Evolutionary conservation across 805 yeast genomes (phyloP), one percentile per base, ranked within the genome.

Genomic region (Candida palmyrensis): DNA sequence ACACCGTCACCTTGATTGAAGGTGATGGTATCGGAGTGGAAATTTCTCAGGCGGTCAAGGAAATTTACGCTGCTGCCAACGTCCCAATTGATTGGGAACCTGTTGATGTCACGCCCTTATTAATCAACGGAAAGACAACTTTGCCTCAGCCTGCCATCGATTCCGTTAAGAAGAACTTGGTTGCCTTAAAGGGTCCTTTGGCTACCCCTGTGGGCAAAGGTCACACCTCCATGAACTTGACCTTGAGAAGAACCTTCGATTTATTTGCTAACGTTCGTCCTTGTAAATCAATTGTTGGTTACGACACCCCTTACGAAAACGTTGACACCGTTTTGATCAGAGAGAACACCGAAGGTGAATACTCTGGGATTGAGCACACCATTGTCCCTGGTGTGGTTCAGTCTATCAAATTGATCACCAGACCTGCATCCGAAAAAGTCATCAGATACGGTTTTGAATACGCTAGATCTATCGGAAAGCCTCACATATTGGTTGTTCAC

Each of bases 311-410:
- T 31, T 84, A 83, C 67, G 71, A 75, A 40, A 75, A 84, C 60
- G 97, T 92, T 44, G 94, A 92, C 68, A 82, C 96, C 44, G 96
- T 90, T 23, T 73, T 92, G 53, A 89, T 92, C 63, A 88, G 98
- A 77, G 98, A 92, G 73, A 92, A 92, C 79, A 90, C 98, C 46
- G 97, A 92, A 68, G 98, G 98, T 74, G 98, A 90, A 71, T 90
- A 90, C 73, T 89, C 97, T 20, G 98, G 98, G 70, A 89, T 92
- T 51, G 98, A 92, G 75, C 98, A 92, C 73, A 83, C 87, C 44
- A 88, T 92, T 45, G 94, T 88, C 37, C 97, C 97, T 45, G 98
- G 98, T 58, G 97, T 92, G 36, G 97, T 92, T 35, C 97, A 92
- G 73, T 85, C 96, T 43, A 90, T 90, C 70, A 92, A 92, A 72